These are phyloP conservation scores for Penicillium sp. DNA, from an alignment of 2,329 filamentous ascomycete species.

Conservation along the genomic window DNA sequence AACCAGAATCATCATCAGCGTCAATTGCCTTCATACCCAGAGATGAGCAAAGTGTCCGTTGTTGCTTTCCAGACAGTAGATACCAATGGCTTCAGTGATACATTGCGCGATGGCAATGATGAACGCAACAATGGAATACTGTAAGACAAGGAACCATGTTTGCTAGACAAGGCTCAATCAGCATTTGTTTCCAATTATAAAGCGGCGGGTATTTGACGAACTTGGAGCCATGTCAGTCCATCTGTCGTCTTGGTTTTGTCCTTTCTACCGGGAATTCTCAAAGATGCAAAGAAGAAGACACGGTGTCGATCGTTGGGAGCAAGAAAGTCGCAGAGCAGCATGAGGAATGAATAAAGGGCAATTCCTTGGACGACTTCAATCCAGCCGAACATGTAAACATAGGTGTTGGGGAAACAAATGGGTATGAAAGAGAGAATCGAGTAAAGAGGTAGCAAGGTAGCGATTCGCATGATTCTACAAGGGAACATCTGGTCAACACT, in stretches of 20 bases:
- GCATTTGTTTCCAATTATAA: background rate
- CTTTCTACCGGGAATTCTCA: constrained; percentile 33
- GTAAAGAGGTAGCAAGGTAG: constrained; percentile 45
- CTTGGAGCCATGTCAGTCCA: constrained; percentile 31
- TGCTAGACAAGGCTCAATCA: constrained; percentile 13
- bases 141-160: constrained; percentile 43
- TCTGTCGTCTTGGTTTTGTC: constrained; percentile 24
- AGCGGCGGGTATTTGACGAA: constrained; percentile 11
- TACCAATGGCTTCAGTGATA: constrained; percentile 32
- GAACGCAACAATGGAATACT: constrained; percentile 40
- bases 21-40: constrained; percentile 28
- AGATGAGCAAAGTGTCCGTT: constrained; percentile 39
- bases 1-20: too few species aligned
- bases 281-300: constrained; percentile 40
- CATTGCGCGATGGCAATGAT: constrained; percentile 29
- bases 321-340: constrained; percentile 44
- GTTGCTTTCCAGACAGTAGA: constrained; percentile 35
- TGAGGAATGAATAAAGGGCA: constrained; percentile 48
- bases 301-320: constrained; percentile 37
- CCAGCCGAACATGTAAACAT: constrained; percentile 45
- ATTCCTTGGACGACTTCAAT: constrained; percentile 44
- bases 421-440: constrained; percentile 43
- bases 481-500: background rate
- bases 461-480: constrained; percentile 45
- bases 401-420: constrained; percentile 40